Percentiles rank a stretch among this genome's conserved stretches.
These are phyloP conservation scores for Chrysoporthe cubensis DNA, from an alignment of 2,329 filamentous ascomycete species.

Conservation along the genomic window DNA sequence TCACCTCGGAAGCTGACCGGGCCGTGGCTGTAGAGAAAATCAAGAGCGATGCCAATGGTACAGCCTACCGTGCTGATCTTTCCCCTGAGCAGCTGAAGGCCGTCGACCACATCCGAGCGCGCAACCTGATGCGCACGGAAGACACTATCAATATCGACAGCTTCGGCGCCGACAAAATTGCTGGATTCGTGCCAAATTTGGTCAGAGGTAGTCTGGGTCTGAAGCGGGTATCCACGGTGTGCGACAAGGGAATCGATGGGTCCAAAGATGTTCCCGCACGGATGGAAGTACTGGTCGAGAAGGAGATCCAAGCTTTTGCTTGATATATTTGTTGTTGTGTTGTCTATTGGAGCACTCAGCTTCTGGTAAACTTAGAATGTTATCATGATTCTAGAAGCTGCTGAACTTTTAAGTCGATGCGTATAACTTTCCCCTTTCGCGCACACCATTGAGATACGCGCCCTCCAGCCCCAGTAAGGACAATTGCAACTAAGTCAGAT, in stretches of 20 bases:
- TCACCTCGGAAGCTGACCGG: conserved; percentile 11
- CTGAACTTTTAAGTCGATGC: too few relatives aligned
- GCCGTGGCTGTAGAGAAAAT: conserved; percentile 21
- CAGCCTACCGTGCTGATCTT: conserved; percentile 33
- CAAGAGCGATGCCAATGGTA: conserved; percentile 17
- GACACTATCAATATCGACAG: conserved; percentile 40
- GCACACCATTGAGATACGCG: too few relatives aligned
- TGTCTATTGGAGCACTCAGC: too few relatives aligned
- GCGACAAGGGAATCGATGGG: neutral
- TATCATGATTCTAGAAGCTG: too few relatives aligned
- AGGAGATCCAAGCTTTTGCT: too few relatives aligned
- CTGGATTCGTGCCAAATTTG: conserved; percentile 35
- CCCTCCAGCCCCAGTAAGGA: too few relatives aligned
- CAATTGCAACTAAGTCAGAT: too few relatives aligned
- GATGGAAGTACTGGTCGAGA: neutral
- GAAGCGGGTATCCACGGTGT: neutral
- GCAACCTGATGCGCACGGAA: conserved; percentile 35
- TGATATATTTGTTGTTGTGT: too few relatives aligned
- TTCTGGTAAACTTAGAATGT: too few relatives aligned
- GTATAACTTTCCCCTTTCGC: too few relatives aligned
- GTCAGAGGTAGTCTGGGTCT: conserved; percentile 34
- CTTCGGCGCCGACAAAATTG: conserved; percentile 37
- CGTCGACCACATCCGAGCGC: conserved; percentile 1
- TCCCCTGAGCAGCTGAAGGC: conserved; percentile 35
- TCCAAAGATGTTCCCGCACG: neutral